Base-by-base conservation (phyloP, 345 rosid species). In the Salix exigua region DNA sequence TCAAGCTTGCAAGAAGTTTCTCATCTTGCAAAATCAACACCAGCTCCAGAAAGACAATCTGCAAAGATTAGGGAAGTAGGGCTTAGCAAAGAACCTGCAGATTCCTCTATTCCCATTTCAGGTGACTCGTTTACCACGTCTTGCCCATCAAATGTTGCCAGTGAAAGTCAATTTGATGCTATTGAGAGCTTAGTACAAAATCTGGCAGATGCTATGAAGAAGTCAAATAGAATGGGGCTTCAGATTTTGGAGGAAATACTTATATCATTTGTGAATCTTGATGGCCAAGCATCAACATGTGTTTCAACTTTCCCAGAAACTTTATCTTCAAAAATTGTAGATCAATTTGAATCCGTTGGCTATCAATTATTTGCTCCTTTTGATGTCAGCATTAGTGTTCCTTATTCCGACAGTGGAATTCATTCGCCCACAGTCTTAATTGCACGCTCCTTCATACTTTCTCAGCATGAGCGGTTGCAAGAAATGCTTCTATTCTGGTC, bases 401-500 rank as follows among this genome's bases (percentile, higher is more conserved):
- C 76, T 68, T 53, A 53, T 38, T 58, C 42, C 74, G 86, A 78
- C 70, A 85, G 84, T 73, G 76, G 82, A 64, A 65, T 81, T 71
- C 66, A 48, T 17, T 87, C 90, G 70, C 75, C 84, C 58, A 78
- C 92, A 16, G 69, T 83, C 50, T 68, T 85, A 66, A 77, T 87
- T 60, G 75, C 68, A 28, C 84, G 89, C 35, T 66, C 79, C 28
- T 84, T 82, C 68, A 75, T 87, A 44, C 73, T 73, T 79, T 83
- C 86, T 66, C 83, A 71, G 76, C 81, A 78, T 37, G 80, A 86
- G 53, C 75, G 42, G 67, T 64, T 87, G 62, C 72, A 42, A 69
- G 83, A 75, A 71, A 75, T 86, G 86, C 85, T 87, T 80, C 68
- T 80, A 44, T 74, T 64, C 81, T 89, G 88, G 89, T 81, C 80